A percentile compares a stretch with the other conserved stretches of the same genome.
phyloP scores from a whole-genome alignment of 768 basidiomycete species.

The Coprinopsis sp. region DNA sequence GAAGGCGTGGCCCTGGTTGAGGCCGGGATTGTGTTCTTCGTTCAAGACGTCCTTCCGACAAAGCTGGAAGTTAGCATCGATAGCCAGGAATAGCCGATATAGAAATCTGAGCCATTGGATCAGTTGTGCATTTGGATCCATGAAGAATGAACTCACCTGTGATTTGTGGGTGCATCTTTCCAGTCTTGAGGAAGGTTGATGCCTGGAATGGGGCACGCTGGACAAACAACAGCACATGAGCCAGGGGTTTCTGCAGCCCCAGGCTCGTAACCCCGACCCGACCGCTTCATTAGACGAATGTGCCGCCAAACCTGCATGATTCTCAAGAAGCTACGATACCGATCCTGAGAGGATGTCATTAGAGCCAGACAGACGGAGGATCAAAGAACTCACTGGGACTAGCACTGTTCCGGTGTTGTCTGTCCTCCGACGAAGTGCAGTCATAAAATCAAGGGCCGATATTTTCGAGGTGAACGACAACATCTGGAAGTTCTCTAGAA shows the following conservation, averaged over 20 bases:
- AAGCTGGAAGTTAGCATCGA: constrained; percentile 4
- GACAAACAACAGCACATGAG: constrained; percentile 25
- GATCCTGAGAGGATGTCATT: constrained; percentile 14
- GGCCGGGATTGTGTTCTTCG: constrained; percentile 8
- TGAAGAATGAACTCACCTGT: too few relatives aligned
- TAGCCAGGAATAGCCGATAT: not conserved
- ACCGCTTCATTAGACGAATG: constrained; percentile 20
- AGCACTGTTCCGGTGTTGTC: constrained; percentile 26
- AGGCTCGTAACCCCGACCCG: constrained; percentile 19
- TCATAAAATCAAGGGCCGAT: not conserved
- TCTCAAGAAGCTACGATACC: constrained; percentile 23
- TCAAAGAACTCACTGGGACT: constrained; percentile 13
- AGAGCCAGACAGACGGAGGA: not conserved
- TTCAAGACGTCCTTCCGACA: not conserved
- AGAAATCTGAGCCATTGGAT: not conserved
- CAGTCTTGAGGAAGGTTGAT: constrained; percentile 24
- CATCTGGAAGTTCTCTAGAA: constrained; percentile 7
- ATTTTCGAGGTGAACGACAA: constrained; percentile 2
- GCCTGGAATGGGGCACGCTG: constrained; percentile 27
- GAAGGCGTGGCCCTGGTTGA: constrained; percentile 10
- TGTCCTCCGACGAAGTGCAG: not conserved
- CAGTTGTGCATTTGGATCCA: too few relatives aligned
- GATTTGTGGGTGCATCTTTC: constrained; percentile 7
- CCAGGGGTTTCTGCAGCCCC: constrained; percentile 20
- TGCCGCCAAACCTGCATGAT: constrained; percentile 21